phyloP scores from a whole-genome alignment of 768 basidiomycete species.

The Serendipita sp. region DNA sequence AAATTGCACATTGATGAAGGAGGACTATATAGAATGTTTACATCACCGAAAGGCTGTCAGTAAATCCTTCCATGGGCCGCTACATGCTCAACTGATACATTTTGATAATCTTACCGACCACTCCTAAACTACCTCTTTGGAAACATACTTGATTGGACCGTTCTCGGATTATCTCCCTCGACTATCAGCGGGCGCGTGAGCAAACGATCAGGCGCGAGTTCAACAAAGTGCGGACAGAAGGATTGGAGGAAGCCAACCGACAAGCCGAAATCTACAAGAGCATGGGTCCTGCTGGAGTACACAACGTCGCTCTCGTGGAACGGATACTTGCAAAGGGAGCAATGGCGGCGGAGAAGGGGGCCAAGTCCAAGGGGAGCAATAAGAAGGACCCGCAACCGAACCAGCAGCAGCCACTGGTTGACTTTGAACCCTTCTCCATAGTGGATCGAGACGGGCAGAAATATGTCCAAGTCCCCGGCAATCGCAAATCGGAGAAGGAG shows the following conservation, averaged over 20 bases:
- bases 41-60: slow-evolving; percentile 79
- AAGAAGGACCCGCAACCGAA: no score
- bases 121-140: not conserved
- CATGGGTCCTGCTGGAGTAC: not conserved
- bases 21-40: slow-evolving; percentile 85
- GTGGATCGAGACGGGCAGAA: no score
- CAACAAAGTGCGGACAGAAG: not conserved
- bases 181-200: not conserved
- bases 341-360: not conserved
- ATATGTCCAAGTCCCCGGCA: no score
- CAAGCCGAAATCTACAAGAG: not conserved
- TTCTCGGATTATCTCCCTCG: not conserved
- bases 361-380: not conserved
- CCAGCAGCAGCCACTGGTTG: no score
- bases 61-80: not conserved
- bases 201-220: slow-evolving; percentile 1
- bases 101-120: not conserved
- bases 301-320: not conserved
- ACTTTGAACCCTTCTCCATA: no score
- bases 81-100: not conserved
- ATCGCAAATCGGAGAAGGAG: no score
- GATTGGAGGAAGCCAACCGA: not conserved
- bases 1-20: slow-evolving; percentile 53
- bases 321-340: not conserved
- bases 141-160: no score